phyloP scores from a whole-genome alignment of 495 filamentous ascomycete species.

The Penicillium diatomitis region DNA sequence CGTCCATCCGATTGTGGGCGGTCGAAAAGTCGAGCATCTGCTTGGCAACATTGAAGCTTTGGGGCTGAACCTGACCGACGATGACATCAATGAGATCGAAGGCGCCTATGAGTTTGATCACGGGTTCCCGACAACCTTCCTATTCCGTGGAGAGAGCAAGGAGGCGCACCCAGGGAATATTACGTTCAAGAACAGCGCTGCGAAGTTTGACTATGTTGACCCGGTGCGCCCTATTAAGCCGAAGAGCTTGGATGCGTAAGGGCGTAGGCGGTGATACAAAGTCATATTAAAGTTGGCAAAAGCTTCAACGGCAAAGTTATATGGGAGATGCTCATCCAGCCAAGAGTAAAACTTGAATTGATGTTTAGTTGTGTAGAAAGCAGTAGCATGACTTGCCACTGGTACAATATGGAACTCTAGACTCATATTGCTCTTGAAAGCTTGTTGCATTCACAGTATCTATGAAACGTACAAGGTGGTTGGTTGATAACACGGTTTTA shows the following conservation, averaged over 20 bases:
- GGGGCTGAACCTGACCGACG: constrained; percentile 41
- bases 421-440: too few relatives aligned
- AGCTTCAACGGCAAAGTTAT: too few relatives aligned
- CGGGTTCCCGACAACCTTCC: constrained; percentile 51
- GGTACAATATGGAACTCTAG: too few relatives aligned
- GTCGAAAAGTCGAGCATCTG: constrained; percentile 54
- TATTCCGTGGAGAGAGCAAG: constrained; percentile 17
- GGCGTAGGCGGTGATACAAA: neutral
- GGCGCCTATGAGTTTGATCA: constrained; percentile 49
- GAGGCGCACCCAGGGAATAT: constrained; percentile 14
- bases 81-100: constrained; percentile 61
- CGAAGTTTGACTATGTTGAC: constrained; percentile 19
- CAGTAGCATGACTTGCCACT: too few relatives aligned
- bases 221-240: constrained; percentile 7
- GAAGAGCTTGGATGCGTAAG: constrained; percentile 14
- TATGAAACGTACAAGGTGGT: too few relatives aligned
- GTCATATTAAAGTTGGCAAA: too few relatives aligned
- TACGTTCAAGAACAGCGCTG: constrained; percentile 8
- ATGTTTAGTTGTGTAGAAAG: too few relatives aligned
- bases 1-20: constrained; percentile 66
- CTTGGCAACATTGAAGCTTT: constrained; percentile 63
- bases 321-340: too few relatives aligned
- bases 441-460: too few relatives aligned
- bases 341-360: too few relatives aligned
- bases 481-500: too few relatives aligned